Percentiles rank a stretch among this genome's conserved stretches.
These are phyloP conservation scores for Boletus barrowsii DNA, from an alignment of 768 basidiomycete species.

Conservation along the genomic window DNA sequence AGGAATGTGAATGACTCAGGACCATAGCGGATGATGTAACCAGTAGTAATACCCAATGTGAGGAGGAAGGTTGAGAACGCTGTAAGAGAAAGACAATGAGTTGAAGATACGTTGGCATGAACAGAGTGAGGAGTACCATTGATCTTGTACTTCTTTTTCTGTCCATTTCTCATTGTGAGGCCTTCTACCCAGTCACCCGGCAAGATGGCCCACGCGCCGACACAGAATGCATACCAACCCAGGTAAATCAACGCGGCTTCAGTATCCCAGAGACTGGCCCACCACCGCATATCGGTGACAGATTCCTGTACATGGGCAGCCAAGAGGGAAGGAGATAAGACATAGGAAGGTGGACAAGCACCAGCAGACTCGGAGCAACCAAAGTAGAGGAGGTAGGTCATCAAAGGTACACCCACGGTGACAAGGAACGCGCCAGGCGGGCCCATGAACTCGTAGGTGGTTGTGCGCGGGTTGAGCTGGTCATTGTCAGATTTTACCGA, in stretches of 20 bases:
- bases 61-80: conserved; percentile 88
- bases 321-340: conserved; percentile 33
- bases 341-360: conserved; percentile 60
- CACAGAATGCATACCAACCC: conserved; percentile 88
- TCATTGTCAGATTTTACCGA: conserved; percentile 19
- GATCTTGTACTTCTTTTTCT: conserved; percentile 83
- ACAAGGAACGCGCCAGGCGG: conserved; percentile 74
- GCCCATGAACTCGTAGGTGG: conserved; percentile 77
- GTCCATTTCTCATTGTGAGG: conserved; percentile 67
- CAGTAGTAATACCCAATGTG: conserved; percentile 67
- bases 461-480: conserved; percentile 68
- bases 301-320: conserved; percentile 42
- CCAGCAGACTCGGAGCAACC: conserved; percentile 69
- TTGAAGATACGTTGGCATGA: neutral
- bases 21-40: conserved; percentile 70
- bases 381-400: conserved; percentile 75
- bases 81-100: conserved; percentile 27
- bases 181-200: conserved; percentile 76
- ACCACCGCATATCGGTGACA: conserved; percentile 54
- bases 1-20: conserved; percentile 82
- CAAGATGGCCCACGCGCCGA: conserved; percentile 76
- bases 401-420: conserved; percentile 64
- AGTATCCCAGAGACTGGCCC: conserved; percentile 78
- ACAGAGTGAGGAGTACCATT: conserved; percentile 61
- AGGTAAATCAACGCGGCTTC: conserved; percentile 74